phyloP scores from a whole-genome alignment of 2,329 filamentous ascomycete genomes.

The Drechmeria coniospora region DNA sequence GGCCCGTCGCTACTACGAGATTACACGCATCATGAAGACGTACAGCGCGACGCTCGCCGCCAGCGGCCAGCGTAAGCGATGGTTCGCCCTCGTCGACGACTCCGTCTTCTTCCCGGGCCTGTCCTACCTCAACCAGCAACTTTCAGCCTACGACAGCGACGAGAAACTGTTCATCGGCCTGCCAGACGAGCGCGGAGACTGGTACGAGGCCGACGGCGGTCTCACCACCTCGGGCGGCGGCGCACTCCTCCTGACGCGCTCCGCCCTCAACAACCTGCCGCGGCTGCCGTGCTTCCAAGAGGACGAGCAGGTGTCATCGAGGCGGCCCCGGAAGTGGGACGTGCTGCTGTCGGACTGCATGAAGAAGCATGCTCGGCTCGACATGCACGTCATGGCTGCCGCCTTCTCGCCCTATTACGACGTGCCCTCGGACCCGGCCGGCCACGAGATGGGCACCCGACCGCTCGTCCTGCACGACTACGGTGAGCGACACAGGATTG shows the following conservation, averaged over 20 bases:
- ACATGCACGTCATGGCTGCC: constrained; percentile 26
- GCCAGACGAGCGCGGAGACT: constrained; percentile 27
- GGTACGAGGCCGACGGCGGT: constrained; percentile 19
- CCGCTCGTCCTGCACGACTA: constrained; percentile 26
- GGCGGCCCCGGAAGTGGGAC: constrained; percentile 22
- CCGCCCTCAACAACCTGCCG: constrained; percentile 18
- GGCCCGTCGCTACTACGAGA: constrained; percentile 21
- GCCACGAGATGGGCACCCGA: constrained; percentile 23
- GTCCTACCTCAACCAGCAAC: constrained; percentile 19
- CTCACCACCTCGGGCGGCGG: constrained; percentile 28
- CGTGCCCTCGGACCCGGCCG: constrained; percentile 14
- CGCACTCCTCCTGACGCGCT: constrained; percentile 24
- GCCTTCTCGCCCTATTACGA: constrained; percentile 22
- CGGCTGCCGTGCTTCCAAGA: constrained; percentile 21
- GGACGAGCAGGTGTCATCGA: constrained; percentile 4
- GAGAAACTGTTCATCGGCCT: constrained; percentile 25
- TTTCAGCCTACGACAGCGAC: constrained; percentile 18
- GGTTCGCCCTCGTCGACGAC: constrained; percentile 29
- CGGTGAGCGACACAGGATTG: constrained; percentile 20
- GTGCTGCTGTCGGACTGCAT: constrained; percentile 25
- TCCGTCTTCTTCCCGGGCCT: constrained; percentile 30
- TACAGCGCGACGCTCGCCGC: constrained; percentile 18
- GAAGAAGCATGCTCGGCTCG: constrained; percentile 15
- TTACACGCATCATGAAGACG: constrained; percentile 18
- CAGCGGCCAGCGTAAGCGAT: constrained; percentile 21